These are phyloP conservation scores for Lodderomyces orthopsilosis DNA, from an alignment of 1,139 yeast genomes.

Conservation along the genomic window DNA sequence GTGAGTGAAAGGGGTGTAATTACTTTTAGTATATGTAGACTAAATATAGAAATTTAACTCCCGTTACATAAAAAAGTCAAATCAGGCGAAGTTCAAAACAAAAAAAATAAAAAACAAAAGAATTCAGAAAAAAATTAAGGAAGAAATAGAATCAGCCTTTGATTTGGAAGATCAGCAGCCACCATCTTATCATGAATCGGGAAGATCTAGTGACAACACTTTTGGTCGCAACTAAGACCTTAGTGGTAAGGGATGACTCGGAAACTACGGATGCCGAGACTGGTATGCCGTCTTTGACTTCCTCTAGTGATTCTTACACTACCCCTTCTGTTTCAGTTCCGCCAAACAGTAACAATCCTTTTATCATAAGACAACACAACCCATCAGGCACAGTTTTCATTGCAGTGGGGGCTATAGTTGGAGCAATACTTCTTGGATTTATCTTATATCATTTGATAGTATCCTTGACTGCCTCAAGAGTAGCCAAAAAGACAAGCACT, in stretches of 20 bases:
- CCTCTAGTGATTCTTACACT: conserved; percentile 25
- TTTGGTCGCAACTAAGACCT: conserved; percentile 9
- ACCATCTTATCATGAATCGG: conserved; percentile 5
- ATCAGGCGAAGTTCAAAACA: conserved; percentile 4
- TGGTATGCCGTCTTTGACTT: conserved; percentile 17
- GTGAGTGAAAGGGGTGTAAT: neutral
- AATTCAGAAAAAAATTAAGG: neutral
- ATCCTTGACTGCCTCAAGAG: conserved; percentile 36
- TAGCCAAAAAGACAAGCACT: conserved; percentile 36
- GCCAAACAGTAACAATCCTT: conserved; percentile 57
- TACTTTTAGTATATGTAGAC: neutral
- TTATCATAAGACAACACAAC: conserved; percentile 45
- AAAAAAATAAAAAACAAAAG: conserved; percentile 4
- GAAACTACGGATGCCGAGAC: conserved; percentile 6
- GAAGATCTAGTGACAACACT: conserved; percentile 8
- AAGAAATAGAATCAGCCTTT: neutral
- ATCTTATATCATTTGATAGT: conserved; percentile 37
- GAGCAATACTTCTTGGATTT: conserved; percentile 49
- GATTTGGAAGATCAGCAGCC: neutral
- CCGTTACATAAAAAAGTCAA: neutral
- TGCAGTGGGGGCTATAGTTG: conserved; percentile 70
- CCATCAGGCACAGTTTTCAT: conserved; percentile 80
- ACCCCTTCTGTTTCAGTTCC: conserved; percentile 69
- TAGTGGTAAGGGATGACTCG: conserved; percentile 10
- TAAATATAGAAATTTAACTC: neutral